Evolutionary conservation across 805 yeast genomes (phyloP).

Genomic region (Ogataea methanolica): DNA sequence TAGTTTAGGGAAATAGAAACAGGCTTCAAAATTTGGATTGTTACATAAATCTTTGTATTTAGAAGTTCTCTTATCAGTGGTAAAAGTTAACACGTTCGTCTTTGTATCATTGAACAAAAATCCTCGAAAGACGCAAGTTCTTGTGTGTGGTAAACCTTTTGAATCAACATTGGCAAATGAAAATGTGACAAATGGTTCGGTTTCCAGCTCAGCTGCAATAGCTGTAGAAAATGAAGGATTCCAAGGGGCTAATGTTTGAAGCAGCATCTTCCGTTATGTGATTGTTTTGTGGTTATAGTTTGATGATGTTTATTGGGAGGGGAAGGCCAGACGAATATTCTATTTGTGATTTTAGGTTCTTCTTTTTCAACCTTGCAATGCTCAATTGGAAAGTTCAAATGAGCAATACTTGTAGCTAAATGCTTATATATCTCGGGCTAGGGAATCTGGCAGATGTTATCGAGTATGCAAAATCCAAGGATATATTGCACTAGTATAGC

Average conservation of each 20-base stretch:
- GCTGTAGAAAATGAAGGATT: constrained; percentile 60
- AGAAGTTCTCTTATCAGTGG: constrained; percentile 67
- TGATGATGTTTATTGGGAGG: background rate
- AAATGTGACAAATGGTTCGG: constrained; percentile 52
- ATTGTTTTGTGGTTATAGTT: background rate
- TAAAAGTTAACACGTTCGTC: constrained; percentile 62
- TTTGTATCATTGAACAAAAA: constrained; percentile 66
- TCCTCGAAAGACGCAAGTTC: constrained; percentile 72
- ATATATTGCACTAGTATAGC: too few relatives aligned
- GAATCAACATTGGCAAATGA: constrained; percentile 65
- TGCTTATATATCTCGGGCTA: too few relatives aligned
- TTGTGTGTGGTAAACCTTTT: constrained; percentile 50
- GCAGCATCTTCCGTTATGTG: constrained; percentile 5
- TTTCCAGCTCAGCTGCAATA: constrained; percentile 40
- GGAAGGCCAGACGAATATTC: background rate
- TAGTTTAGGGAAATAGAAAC: constrained; percentile 60
- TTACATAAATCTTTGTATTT: constrained; percentile 50
- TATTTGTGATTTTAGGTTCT: too few relatives aligned
- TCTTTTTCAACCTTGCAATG: too few relatives aligned
- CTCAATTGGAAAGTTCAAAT: too few relatives aligned
- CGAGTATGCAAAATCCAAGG: too few relatives aligned
- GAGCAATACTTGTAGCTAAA: too few relatives aligned
- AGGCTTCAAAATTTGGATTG: constrained; percentile 65
- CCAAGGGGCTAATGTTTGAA: constrained; percentile 62
- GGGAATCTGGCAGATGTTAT: too few relatives aligned